Base-by-base conservation (phyloP, 345 rosid genomes). In the Turnera subulata region DNA sequence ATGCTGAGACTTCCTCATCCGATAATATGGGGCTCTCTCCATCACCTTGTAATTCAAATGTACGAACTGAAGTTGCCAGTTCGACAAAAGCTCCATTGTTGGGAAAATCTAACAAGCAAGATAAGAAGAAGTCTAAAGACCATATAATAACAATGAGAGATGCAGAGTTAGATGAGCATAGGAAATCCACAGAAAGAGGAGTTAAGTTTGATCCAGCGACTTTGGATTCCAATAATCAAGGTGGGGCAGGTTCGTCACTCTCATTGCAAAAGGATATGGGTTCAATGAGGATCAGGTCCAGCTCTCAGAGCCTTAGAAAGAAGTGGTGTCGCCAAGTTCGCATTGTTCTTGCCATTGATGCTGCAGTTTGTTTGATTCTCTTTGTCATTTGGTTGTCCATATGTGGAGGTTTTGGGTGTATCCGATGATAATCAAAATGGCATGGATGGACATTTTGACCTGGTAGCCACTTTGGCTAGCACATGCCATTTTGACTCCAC, bases 291-390 rank as follows among this genome's bases (percentile, higher is more conserved):
- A 75, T 76, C 29, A 76, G 88, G 61, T 65, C 94, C 25, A 62
- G 63, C 55, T 58, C 91, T 37, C 86, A 80, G 53, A 82, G 58
- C 68, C 65, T 78, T 57, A 69, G 80, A 23, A 80, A 75, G 79
- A 88, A 78, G 59, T 88, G 96, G 94, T 75, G 88, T 66, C 86
- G 78, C 12, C 81, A 78, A 50, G 96, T 91, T 25, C 73, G 73
- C 63, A 76, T 85, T 52, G 76, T 91, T 72, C 89, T 91, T 39
- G 88, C 88, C 13, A 69, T 88, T 58, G 91, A 88, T 73, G 93
- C 80, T 1, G 91, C 78, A 54, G 75, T 91, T 60, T 91, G 96
- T 54, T 71, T 77, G 57, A 61, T 78, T 21, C 73, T 90, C 18
- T 77, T 90, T 59, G 64, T 70, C 61, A 72, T 83, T 66, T 90